phyloP scores from a whole-genome alignment of 805 yeast genomes.

The Candida pseudofarinosa region DNA sequence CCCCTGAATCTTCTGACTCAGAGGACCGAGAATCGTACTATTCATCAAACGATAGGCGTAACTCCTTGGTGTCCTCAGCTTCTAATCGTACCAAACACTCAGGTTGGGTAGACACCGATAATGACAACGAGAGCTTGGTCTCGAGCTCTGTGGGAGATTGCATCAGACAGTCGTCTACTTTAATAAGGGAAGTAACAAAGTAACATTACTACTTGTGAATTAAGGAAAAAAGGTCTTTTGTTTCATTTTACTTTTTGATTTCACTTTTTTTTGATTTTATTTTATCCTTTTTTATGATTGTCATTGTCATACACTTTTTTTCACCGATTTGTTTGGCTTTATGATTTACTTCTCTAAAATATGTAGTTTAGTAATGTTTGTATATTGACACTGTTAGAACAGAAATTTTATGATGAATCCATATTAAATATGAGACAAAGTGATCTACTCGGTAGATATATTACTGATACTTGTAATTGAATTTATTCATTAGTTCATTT shows the following conservation, averaged over 20 bases:
- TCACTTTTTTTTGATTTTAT: neutral
- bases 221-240: neutral
- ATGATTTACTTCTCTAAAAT: neutral
- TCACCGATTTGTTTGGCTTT: neutral
- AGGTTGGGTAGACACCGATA: slow-evolving; percentile 3
- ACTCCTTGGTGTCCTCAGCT: slow-evolving; percentile 5
- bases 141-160: slow-evolving; percentile 38
- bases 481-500: too few relatives aligned
- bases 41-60: slow-evolving; percentile 6
- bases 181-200: slow-evolving; percentile 23
- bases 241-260: neutral
- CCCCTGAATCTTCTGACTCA: slow-evolving; percentile 25
- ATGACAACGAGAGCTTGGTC: slow-evolving; percentile 35
- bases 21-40: slow-evolving; percentile 15
- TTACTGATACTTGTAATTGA: too few relatives aligned
- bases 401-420: too few relatives aligned
- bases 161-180: slow-evolving; percentile 35
- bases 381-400: neutral
- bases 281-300: neutral
- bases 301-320: neutral
- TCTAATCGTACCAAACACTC: slow-evolving; percentile 6
- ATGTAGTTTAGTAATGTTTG: neutral
- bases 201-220: too few relatives aligned
- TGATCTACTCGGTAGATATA: too few relatives aligned
- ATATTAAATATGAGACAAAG: too few relatives aligned